Evolutionary conservation across 768 basidiomycete genomes (phyloP), one percentile per base, ranked within the genome.

Genomic region (Tephrocybe rancida): DNA sequence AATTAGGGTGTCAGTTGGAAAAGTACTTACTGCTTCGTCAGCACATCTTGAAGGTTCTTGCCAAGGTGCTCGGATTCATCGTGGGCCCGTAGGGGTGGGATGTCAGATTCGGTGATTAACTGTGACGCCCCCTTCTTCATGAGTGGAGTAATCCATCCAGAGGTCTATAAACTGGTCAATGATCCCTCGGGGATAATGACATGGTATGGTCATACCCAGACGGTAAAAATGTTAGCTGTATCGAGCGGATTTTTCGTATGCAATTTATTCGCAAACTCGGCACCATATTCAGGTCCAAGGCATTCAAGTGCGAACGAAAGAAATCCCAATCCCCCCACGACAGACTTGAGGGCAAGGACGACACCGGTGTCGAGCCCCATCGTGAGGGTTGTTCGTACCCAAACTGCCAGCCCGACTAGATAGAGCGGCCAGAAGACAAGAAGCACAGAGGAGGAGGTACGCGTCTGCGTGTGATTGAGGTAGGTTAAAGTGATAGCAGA

Each of bases 401-500:
- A 84, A 5, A 90, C 65, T 10, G 70, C 61, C 0, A 84, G 60
- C 0, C 71, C 73, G 14, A 75, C 18, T 11, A 81, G 45, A 60
- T 92, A 90, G 8, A 79, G 46, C 0, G 92, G 91, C 88, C 91
- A 96, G 70, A 92, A 95, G 44, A 95, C 65, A 8, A 97, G 80
- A 32, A 94, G 70, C 11, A 84, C 64, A 1, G 88, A 76, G 0
- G 91, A 92, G 0, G 94, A 88, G 7, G 80, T 77, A 16, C 85
- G 81, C 0, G 85, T 80, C 14, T 85, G 83, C 30, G 81, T 81
- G 66, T 95, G 91, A 57, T 90, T 92, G 52, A 79, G 68, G 58
- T 79, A 80, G 1, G 86, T 86, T 38, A 92, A 70, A 21, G 73
- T 55, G 2, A 80, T 63, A 14, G 83, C 70, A 11, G 78, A 58